Conservation (phyloP, 768 basidiomycete species). For the Suillus cothurnatus region DNA sequence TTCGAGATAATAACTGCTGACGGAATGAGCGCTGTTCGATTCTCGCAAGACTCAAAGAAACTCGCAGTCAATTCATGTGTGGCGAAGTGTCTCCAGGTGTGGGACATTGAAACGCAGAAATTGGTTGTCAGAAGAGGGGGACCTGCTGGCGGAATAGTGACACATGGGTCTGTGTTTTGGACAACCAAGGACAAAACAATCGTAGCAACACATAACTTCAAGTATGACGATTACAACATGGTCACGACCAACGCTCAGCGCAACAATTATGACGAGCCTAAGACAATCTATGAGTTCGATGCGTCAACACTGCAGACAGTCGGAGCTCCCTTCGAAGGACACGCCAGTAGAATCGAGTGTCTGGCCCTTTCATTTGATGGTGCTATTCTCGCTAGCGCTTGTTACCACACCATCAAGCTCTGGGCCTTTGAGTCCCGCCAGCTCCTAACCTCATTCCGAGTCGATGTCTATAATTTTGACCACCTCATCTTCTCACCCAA, state of each 20-base stretch:
- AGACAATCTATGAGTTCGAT: not conserved
- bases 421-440: not conserved
- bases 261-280: not conserved
- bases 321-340: not conserved
- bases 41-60: not conserved
- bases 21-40: not conserved
- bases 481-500: not conserved
- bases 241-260: not conserved
- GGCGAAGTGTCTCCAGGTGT: not conserved
- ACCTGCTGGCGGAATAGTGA: not conserved
- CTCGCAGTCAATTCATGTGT: not conserved
- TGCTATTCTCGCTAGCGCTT: not conserved
- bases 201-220: not conserved
- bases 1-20: not conserved
- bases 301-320: not conserved
- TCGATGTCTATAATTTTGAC: not conserved
- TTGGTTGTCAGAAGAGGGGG: not conserved
- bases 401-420: not conserved
- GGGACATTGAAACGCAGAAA: not conserved
- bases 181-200: not conserved
- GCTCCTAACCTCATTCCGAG: not conserved
- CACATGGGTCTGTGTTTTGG: not conserved
- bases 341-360: not conserved
- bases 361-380: not conserved
- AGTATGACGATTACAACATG: not conserved